A percentile compares a stretch with the other conserved stretches of the same genome.
Conservation (phyloP, 176 grass and related monocot genomes). For the Pontederia crassipes region DNA sequence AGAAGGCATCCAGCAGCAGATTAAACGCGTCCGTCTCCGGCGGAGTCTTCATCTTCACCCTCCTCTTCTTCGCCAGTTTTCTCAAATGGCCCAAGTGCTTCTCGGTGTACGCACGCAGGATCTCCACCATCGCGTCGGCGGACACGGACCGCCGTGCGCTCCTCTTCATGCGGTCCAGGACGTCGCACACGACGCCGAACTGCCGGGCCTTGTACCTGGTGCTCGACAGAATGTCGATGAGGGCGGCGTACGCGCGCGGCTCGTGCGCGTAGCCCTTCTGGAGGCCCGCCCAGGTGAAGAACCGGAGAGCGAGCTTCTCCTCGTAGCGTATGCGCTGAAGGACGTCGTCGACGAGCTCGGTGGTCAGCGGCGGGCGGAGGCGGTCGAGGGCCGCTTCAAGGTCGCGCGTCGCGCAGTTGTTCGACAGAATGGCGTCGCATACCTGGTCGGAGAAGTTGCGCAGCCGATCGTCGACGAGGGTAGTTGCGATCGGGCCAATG, state of each 20-base stretch:
- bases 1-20: conserved; percentile 65
- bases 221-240: conserved; percentile 84
- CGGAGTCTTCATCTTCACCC: conserved; percentile 47
- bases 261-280: conserved; percentile 61
- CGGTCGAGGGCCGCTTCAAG: conserved; percentile 16
- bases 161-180: conserved; percentile 91
- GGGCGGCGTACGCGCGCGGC: conserved; percentile 45
- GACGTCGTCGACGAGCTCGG: conserved; percentile 49
- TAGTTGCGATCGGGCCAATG: too few species aligned
- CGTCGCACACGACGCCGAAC: conserved; percentile 69
- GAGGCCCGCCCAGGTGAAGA: conserved; percentile 60
- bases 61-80: conserved; percentile 76
- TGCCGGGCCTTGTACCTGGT: conserved; percentile 75
- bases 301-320: conserved; percentile 78
- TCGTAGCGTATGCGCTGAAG: conserved; percentile 70
- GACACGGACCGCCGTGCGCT: conserved; percentile 35
- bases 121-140: conserved; percentile 38
- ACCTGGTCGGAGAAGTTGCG: too few species aligned
- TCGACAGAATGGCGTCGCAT: too few species aligned
- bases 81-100: conserved; percentile 58
- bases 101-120: conserved; percentile 54
- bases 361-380: conserved; percentile 44
- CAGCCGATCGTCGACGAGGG: too few species aligned
- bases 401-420: too few species aligned
- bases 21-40: conserved; percentile 71